Base-by-base conservation (phyloP, 441 rosid genomes). In the Daphne laureola region DNA sequence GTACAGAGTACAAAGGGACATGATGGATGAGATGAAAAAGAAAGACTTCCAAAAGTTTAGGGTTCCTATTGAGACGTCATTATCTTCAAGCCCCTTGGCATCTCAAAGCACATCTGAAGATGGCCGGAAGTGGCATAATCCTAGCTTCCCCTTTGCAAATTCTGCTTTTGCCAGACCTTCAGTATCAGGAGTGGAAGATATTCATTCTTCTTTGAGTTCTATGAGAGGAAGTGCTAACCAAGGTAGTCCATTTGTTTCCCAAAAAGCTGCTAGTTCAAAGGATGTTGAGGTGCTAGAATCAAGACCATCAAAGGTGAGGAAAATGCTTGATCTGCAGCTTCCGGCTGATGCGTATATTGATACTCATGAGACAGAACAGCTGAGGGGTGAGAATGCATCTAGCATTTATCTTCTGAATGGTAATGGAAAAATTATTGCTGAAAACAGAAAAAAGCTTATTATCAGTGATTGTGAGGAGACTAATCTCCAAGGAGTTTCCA, bases 251-350 rank as follows among this genome's bases (percentile, higher is more conserved):
- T 68, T 78, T 73, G 69, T 74, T 64, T 73, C 73, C 63, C 93
- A 75, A 63, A 90, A 83, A 51, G 90, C 84, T 40, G 77, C 65
- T 62, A 63, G 72, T 46, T 76, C 78, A 25, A 87, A 78, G 62
- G 77, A 78, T 61, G 64, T 55, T 52, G 93, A 92, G 65, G 57
- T 66, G 42, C 52, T 72, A 18, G 90, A 83, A 43, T 76, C 75
- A 49, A 86, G 91, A 66, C 89, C 95, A 55, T 49, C 73, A 13
- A 87, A 90, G 56, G 78, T 78, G 62, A 87, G 71, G 72, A 85
- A 73, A 75, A 82, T 81, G 86, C 70, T 94, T 55, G 99, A 94
- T 78, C 95, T 94, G 64, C 87, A 78, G 59, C 94, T 90, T 73
- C 95, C 96, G 16, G 97, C 95, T 21, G 90, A 90, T 67, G 81